phyloP scores from a whole-genome alignment of 1,139 yeast genomes.

The Magnusiomyces tetraspermus region DNA sequence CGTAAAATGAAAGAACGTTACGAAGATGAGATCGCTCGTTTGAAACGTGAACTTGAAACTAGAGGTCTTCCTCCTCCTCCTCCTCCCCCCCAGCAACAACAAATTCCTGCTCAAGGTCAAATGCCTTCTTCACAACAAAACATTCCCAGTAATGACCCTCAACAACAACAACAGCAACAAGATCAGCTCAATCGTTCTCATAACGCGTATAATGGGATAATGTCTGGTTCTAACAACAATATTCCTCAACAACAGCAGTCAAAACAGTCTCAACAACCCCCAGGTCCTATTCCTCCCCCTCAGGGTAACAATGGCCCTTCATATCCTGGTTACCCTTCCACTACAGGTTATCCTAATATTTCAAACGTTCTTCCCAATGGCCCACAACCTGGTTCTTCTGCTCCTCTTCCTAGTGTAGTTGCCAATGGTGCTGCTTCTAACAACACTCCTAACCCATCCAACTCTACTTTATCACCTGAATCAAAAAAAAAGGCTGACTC shows the following conservation, averaged over 20 bases:
- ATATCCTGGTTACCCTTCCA: slow-evolving; percentile 11
- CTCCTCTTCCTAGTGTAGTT: slow-evolving; percentile 1
- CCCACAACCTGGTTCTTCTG: slow-evolving; percentile 13
- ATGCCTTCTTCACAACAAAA: slow-evolving; percentile 16
- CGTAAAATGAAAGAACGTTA: slow-evolving; percentile 92
- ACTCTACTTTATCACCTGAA: slow-evolving; percentile 14
- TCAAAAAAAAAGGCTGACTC: slow-evolving; percentile 17
- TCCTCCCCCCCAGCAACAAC: slow-evolving; percentile 15
- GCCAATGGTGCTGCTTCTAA: slow-evolving; percentile 12
- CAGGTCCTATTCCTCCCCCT: slow-evolving; percentile 11
- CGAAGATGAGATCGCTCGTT: slow-evolving; percentile 81
- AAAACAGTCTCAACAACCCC: slow-evolving; percentile 15
- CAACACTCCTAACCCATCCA: slow-evolving; percentile 8
- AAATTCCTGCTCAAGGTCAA: slow-evolving; percentile 12
- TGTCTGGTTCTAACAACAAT: slow-evolving; percentile 27
- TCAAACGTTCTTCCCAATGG: slow-evolving; percentile 12
- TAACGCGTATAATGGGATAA: slow-evolving; percentile 29
- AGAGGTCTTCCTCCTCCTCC: slow-evolving; percentile 25
- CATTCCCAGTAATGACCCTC: slow-evolving; percentile 17
- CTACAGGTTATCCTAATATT: slow-evolving; percentile 13
- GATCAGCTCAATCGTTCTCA: slow-evolving; percentile 28
- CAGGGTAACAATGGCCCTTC: slow-evolving; percentile 11
- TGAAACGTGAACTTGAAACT: slow-evolving; percentile 77
- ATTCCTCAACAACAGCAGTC: slow-evolving; percentile 14
- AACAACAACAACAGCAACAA: slow-evolving; percentile 18